Base-by-base conservation (phyloP, 2,329 filamentous ascomycete species). In the Cladophialophora exuberans region DNA sequence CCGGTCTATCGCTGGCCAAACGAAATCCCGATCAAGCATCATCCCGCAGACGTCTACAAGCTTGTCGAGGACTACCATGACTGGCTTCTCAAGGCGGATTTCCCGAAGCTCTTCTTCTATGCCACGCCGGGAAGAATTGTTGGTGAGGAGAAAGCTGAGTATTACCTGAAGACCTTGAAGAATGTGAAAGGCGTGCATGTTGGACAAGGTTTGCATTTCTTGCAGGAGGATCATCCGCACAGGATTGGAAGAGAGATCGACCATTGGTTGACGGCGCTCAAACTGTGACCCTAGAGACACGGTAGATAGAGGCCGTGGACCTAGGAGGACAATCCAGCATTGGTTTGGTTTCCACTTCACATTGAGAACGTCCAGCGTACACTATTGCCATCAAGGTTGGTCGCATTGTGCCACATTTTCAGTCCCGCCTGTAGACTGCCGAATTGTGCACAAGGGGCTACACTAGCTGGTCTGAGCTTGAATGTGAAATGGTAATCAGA, bases 241-340 rank as follows among this genome's bases (percentile, higher is more conserved):
- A 26, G 35, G n/a, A 48, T 48, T 23, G 44, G 44, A 20, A n/a
- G 28, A 17, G 44, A n/a, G 44, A 48, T n/a, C n/a, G n/a, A n/a
- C n/a, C n/a, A n/a, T n/a, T n/a, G n/a, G n/a, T n/a, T n/a, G n/a
- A n/a, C n/a, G n/a, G n/a, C n/a, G n/a, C n/a, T n/a, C n/a, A n/a
- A n/a, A n/a, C n/a, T n/a, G n/a, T n/a, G n/a, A n/a, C n/a, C n/a
- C n/a, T n/a, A n/a, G n/a, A n/a, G n/a, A n/a, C n/a, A n/a, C n/a
- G n/a, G n/a, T n/a, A n/a, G n/a, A n/a, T n/a, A n/a, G n/a, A n/a
- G n/a, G n/a, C n/a, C n/a, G n/a, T n/a, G n/a, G n/a, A n/a, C n/a
- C n/a, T n/a, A n/a, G n/a, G n/a, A n/a, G n/a, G n/a, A n/a, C n/a
- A n/a, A n/a, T n/a, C n/a, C n/a, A n/a, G n/a, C n/a, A n/a, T n/a